phyloP scores from a whole-genome alignment of 495 filamentous ascomycete genomes.

The Neurospora sp. region DNA sequence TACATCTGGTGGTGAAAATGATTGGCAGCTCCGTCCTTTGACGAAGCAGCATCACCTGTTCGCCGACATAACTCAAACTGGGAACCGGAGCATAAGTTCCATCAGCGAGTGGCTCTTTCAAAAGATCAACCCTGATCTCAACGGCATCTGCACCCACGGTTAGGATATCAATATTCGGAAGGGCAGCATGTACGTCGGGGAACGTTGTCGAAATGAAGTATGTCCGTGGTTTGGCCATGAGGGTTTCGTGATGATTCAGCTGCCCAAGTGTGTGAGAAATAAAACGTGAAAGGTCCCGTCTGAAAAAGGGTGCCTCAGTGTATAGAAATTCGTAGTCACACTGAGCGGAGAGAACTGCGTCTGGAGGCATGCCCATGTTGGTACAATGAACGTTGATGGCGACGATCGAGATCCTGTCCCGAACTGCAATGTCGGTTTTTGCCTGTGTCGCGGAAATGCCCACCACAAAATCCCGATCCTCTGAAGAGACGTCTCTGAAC shows the following conservation, averaged over 20 bases:
- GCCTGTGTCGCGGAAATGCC: conserved; percentile 47
- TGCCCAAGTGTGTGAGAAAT: conserved; percentile 69
- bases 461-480: conserved; percentile 45
- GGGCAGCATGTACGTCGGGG: conserved; percentile 70
- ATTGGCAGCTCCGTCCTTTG: conserved; percentile 79
- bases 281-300: conserved; percentile 68
- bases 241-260: conserved; percentile 59
- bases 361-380: conserved; percentile 55
- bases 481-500: conserved; percentile 39
- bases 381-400: conserved; percentile 68
- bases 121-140: conserved; percentile 70
- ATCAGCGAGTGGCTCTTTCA: conserved; percentile 59
- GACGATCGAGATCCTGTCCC: conserved; percentile 42
- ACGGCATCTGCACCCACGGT: conserved; percentile 78
- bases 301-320: conserved; percentile 56
- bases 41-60: conserved; percentile 72
- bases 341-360: conserved; percentile 48
- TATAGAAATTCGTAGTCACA: conserved; percentile 82
- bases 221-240: conserved; percentile 65
- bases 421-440: conserved; percentile 38
- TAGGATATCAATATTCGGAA: conserved; percentile 74
- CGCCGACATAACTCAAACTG: conserved; percentile 71
- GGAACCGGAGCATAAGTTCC: conserved; percentile 51
- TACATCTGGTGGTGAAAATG: conserved; percentile 77
- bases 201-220: conserved; percentile 83